Evolutionary conservation across 2,329 filamentous ascomycete species (phyloP).

Genomic region (Pseudocercospora macadamiae): DNA sequence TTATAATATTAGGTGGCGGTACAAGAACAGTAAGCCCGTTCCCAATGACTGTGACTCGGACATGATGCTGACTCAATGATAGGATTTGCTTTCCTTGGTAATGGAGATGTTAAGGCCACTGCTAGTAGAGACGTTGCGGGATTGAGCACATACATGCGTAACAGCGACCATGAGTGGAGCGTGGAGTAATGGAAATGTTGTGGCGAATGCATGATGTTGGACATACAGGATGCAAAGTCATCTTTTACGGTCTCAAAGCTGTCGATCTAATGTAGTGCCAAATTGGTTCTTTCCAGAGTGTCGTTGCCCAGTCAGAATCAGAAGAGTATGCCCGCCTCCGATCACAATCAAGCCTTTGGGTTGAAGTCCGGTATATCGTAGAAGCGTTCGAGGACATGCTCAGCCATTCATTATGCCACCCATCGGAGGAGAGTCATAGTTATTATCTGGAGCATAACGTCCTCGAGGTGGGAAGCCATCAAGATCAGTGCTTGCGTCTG

Average conservation of each 20-base stretch:
- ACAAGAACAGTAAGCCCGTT: constrained; percentile 7
- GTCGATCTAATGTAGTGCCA: too few relatives aligned
- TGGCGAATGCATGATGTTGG: background rate
- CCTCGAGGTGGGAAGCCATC: constrained; percentile 21
- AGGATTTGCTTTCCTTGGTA: constrained; percentile 43
- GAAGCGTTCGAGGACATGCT: too few relatives aligned
- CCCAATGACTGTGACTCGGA: background rate
- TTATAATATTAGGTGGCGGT: constrained; percentile 44
- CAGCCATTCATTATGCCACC: constrained; percentile 21
- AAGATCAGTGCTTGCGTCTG: constrained; percentile 16
- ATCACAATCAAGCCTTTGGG: too few relatives aligned
- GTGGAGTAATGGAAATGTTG: constrained; percentile 11
- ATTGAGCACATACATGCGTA: constrained; percentile 24
- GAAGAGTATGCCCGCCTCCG: too few relatives aligned
- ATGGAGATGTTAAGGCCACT: constrained; percentile 34
- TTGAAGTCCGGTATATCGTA: too few relatives aligned
- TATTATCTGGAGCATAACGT: constrained; percentile 1
- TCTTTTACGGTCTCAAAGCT: background rate
- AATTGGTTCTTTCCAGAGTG: too few relatives aligned
- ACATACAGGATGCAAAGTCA: background rate
- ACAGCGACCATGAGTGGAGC: constrained; percentile 21
- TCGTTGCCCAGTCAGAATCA: too few relatives aligned
- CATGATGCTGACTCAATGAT: background rate
- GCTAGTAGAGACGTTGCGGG: constrained; percentile 17
- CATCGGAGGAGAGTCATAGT: constrained; percentile 16